Conservation (phyloP, 768 basidiomycete genomes). For the Podaxis sp. region DNA sequence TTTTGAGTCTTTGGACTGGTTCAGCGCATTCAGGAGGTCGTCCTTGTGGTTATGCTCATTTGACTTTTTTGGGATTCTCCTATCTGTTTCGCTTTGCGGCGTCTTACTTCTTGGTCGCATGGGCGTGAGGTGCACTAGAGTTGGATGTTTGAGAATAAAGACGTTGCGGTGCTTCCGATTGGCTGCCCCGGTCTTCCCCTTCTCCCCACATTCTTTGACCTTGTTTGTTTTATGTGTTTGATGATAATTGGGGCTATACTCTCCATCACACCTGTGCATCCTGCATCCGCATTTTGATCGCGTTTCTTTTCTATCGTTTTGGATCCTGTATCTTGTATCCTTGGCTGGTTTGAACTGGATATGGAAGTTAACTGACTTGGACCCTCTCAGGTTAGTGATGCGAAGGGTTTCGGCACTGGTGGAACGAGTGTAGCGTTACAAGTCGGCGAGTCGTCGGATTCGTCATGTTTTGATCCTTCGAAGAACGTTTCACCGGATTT, state of each 20-base stretch:
- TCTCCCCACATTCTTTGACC: neutral
- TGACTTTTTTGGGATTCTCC: neutral
- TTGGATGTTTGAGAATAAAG: neutral
- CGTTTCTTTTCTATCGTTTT: neutral
- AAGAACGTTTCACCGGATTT: slow-evolving; percentile 47
- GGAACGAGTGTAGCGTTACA: slow-evolving; percentile 67
- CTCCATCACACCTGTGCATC: too few relatives aligned
- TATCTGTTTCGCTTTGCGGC: neutral
- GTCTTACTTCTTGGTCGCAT: neutral
- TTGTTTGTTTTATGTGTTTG: neutral
- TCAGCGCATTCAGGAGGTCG: neutral
- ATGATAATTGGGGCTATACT: neutral
- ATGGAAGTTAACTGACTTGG: neutral
- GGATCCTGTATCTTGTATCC: neutral
- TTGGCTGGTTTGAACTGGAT: neutral
- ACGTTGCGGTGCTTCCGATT: neutral
- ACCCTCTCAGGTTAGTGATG: slow-evolving; percentile 29
- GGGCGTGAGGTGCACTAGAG: neutral
- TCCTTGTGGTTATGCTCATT: neutral
- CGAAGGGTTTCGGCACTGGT: slow-evolving; percentile 55
- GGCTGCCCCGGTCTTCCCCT: neutral
- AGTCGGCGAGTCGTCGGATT: slow-evolving; percentile 46
- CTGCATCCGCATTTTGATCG: neutral
- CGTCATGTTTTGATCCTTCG: slow-evolving; percentile 56
- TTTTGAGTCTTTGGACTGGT: neutral